Evolutionary conservation across 805 yeast species (phyloP).

Genomic region (Yamadazyma laniorum): DNA sequence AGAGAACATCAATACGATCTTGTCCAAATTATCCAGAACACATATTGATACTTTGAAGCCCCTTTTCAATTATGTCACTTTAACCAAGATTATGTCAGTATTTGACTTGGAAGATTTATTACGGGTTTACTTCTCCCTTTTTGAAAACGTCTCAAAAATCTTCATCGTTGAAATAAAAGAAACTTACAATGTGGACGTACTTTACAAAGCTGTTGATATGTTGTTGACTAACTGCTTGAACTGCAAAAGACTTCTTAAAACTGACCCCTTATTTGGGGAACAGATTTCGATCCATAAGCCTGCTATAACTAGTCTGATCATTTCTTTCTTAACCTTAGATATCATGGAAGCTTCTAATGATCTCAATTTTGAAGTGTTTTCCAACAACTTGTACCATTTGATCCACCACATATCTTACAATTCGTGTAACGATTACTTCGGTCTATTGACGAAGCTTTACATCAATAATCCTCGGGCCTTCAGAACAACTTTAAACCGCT

Average conservation of each 20-base stretch:
- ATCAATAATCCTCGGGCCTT: not conserved
- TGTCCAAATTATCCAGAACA: conserved; percentile 1
- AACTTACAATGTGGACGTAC: conserved; percentile 23
- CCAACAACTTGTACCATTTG: conserved; percentile 40
- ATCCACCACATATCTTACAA: conserved; percentile 4
- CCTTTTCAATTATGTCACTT: conserved; percentile 26
- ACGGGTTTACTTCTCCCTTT: conserved; percentile 27
- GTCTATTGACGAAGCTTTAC: not conserved
- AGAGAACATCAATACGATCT: conserved; percentile 1
- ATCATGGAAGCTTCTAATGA: conserved; percentile 26
- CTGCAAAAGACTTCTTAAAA: conserved; percentile 26
- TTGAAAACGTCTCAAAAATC: conserved; percentile 20
- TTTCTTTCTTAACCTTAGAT: conserved; percentile 25
- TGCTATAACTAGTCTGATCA: conserved; percentile 25
- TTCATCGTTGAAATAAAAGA: conserved; percentile 22
- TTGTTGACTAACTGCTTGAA: conserved; percentile 32
- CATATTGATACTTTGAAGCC: conserved; percentile 23
- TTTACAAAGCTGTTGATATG: conserved; percentile 27
- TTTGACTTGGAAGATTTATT: conserved; percentile 36
- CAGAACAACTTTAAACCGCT: not conserved
- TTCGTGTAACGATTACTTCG: not conserved
- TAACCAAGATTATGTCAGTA: conserved; percentile 23
- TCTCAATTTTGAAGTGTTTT: conserved; percentile 36
- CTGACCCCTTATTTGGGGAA: conserved; percentile 31
- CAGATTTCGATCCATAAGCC: conserved; percentile 37